Evolutionary conservation across 495 filamentous ascomycete species (phyloP).

Genomic region (Podospora anserina): DNA sequence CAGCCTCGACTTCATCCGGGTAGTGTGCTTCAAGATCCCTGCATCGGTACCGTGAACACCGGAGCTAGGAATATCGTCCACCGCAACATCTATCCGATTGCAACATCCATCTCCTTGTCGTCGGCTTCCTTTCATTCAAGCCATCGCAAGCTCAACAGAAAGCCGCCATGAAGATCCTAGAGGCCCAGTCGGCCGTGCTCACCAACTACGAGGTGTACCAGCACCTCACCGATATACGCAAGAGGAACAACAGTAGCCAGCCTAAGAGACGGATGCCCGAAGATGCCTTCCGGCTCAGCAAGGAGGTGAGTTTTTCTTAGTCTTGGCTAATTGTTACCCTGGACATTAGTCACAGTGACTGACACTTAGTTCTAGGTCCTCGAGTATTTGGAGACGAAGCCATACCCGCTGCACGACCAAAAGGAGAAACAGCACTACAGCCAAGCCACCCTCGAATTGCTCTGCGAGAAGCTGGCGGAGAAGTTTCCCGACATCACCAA

Average conservation of each 20-base stretch:
- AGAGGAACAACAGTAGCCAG: constrained; percentile 30
- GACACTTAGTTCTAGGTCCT: constrained; percentile 28
- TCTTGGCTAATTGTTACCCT: neutral
- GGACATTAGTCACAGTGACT: neutral
- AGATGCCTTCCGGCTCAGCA: constrained; percentile 34
- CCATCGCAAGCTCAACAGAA: neutral
- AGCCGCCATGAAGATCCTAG: constrained; percentile 47
- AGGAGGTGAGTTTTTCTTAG: constrained; percentile 22
- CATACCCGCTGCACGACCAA: constrained; percentile 42
- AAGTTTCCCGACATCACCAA: constrained; percentile 41
- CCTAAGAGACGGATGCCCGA: constrained; percentile 40
- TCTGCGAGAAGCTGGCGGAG: constrained; percentile 39
- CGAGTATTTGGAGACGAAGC: constrained; percentile 38
- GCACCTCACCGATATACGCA: constrained; percentile 41
- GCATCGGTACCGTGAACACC: constrained; percentile 10
- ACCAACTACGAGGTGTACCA: constrained; percentile 51
- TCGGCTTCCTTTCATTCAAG: neutral
- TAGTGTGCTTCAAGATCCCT: constrained; percentile 16
- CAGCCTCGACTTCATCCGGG: constrained; percentile 3
- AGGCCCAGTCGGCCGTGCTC: constrained; percentile 45
- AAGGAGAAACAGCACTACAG: constrained; percentile 40
- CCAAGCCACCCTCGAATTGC: constrained; percentile 27
- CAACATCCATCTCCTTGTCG: neutral
- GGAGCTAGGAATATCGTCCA: neutral
- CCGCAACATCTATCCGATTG: constrained; percentile 2